phyloP scores from a whole-genome alignment of 306 rosid genomes.

The Nissolia schottii region DNA sequence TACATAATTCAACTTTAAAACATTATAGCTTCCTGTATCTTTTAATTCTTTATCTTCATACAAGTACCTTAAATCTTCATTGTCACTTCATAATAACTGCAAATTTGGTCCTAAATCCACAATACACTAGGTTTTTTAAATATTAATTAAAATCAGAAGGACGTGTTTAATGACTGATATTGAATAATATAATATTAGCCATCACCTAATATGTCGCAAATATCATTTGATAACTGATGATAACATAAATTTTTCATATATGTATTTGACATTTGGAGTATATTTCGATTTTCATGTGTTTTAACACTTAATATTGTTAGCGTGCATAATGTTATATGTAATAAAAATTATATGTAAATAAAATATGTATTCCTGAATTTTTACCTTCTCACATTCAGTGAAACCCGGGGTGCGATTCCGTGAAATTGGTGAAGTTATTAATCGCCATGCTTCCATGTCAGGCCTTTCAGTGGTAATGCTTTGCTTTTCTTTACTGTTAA shows the following conservation, averaged over 20 bases:
- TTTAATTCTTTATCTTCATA: background rate
- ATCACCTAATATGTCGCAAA: background rate
- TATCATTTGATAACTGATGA: background rate
- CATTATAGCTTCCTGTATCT: background rate
- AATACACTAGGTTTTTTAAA: background rate
- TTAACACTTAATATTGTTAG: background rate
- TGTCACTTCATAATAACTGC: background rate
- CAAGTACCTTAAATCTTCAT: background rate
- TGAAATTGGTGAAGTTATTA: constrained; percentile 88
- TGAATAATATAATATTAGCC: background rate
- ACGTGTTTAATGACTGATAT: background rate
- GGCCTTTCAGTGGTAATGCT: constrained; percentile 88
- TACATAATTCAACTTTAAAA: background rate
- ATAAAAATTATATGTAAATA: constrained; percentile 6
- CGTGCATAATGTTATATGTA: background rate
- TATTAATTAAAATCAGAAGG: background rate
- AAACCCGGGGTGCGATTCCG: constrained; percentile 95
- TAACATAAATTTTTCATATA: background rate
- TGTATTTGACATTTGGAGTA: background rate
- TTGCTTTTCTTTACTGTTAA: background rate
- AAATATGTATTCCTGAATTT: constrained; percentile 12
- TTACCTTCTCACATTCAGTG: constrained; percentile 45
- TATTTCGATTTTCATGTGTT: background rate
- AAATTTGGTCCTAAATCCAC: background rate
- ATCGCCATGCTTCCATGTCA: constrained; percentile 75